Conservation (phyloP, 352 stramenopile species). For the Globisporangium barbulae region DNA sequence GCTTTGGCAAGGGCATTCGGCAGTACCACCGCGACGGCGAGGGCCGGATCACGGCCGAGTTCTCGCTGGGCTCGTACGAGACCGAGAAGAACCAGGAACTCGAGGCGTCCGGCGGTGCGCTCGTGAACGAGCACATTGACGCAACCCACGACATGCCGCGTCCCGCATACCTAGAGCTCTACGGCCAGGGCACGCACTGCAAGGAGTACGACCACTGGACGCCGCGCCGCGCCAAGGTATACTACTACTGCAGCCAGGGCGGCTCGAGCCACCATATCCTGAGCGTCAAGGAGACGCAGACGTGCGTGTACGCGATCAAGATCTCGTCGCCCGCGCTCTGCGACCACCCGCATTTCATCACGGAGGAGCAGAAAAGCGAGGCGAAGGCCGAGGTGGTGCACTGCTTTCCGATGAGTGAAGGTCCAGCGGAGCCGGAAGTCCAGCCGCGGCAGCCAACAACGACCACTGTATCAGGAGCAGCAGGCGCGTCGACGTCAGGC, state of each 20-base stretch:
- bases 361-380: constrained; percentile 55
- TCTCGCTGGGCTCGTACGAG: constrained; percentile 60
- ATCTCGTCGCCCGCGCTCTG: constrained; percentile 71
- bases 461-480: background rate
- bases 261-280: constrained; percentile 68
- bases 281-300: constrained; percentile 77
- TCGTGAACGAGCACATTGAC: constrained; percentile 77
- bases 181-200: constrained; percentile 65
- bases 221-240: constrained; percentile 60
- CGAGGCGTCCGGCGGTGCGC: constrained; percentile 30
- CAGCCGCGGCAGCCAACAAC: background rate
- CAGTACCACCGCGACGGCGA: constrained; percentile 77
- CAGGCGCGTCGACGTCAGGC: constrained; percentile 1
- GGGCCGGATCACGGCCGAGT: constrained; percentile 62
- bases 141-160: constrained; percentile 68
- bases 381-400: constrained; percentile 59
- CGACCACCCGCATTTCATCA: constrained; percentile 81
- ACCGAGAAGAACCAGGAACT: constrained; percentile 47
- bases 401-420: constrained; percentile 41
- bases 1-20: constrained; percentile 60
- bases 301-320: constrained; percentile 81
- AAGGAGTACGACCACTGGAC: constrained; percentile 63
- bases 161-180: constrained; percentile 69
- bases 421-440: background rate
- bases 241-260: constrained; percentile 75